phyloP scores from a whole-genome alignment of 176 grass and related monocot genomes.

The Lolium rigidum region DNA sequence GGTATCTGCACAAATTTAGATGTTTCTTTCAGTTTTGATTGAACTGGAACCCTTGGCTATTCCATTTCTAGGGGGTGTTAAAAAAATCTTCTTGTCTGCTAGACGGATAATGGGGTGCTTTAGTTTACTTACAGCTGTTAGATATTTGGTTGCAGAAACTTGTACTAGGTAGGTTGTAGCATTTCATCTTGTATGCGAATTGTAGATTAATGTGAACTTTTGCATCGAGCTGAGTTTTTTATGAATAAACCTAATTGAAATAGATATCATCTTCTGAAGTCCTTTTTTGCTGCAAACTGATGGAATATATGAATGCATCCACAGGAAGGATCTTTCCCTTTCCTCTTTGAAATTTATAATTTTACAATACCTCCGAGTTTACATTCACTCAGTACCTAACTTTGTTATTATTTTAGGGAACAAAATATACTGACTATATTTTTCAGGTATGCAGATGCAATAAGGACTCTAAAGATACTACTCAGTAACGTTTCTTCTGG shows the following conservation, averaged over 20 bases:
- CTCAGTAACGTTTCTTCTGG: slow-evolving; percentile 61
- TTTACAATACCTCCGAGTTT: neutral
- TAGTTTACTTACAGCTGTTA: slow-evolving; percentile 15
- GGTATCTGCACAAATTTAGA: neutral
- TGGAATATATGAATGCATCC: neutral
- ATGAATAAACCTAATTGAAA: neutral
- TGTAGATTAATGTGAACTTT: slow-evolving; percentile 14
- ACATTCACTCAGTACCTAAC: neutral
- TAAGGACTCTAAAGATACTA: slow-evolving; percentile 68
- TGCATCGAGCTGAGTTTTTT: neutral
- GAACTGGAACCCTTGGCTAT: slow-evolving; percentile 29
- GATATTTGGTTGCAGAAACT: slow-evolving; percentile 10
- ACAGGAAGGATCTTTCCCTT: neutral
- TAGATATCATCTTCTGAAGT: neutral
- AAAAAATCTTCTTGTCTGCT: neutral
- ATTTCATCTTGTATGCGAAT: slow-evolving; percentile 7
- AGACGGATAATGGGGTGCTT: neutral
- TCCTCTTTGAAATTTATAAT: neutral
- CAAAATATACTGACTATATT: slow-evolving; percentile 20
- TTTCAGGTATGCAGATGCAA: slow-evolving; percentile 86
- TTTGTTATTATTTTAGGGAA: slow-evolving; percentile 22
- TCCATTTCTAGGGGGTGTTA: neutral
- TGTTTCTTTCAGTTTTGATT: slow-evolving; percentile 21
- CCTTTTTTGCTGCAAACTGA: neutral
- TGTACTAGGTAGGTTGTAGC: slow-evolving; percentile 6